Evolutionary conservation across 176 grass and related monocot species (phyloP).

Genomic region (sorghum (Sorghum bicolor)): Sorghum_bicolor_NCBIv3 NC_012879.2:47774501-47775000

Average conservation of each 20-base stretch:
- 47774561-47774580: not conserved
- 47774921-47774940: not conserved
- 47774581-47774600: not conserved
- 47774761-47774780: not conserved
- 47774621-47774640: not conserved
- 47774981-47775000: not conserved
- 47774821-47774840: not conserved
- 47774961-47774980: not conserved
- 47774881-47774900: not conserved
- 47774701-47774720: conserved; percentile 91
- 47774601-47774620: not conserved
- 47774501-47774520: not conserved
- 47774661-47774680: conserved; percentile 67
- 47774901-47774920: not conserved
- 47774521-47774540: not conserved
- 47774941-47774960: not conserved
- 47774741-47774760: not conserved
- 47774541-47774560: not conserved
- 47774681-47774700: conserved; percentile 98
- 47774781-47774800: conserved; percentile 22
- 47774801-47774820: not conserved
- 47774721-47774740: conserved; percentile 49
- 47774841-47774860: not conserved
- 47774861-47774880: not conserved
- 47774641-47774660: conserved; percentile 18